Conservation (phyloP, 345 rosid species). For the Eucalyptus rudis region DNA sequence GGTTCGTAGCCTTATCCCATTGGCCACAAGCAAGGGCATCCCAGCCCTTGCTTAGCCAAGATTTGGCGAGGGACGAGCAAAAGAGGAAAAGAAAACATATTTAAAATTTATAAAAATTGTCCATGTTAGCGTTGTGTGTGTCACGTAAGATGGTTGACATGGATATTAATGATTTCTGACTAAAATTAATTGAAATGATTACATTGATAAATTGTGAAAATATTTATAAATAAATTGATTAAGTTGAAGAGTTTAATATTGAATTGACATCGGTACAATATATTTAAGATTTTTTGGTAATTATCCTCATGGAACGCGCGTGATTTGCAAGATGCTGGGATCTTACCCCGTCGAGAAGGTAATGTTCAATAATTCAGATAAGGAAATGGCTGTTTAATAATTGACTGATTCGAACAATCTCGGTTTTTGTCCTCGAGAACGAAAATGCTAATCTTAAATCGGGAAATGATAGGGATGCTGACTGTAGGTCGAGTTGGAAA, state of each 20-base stretch:
- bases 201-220: neutral
- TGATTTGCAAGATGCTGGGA: neutral
- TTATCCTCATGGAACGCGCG: neutral
- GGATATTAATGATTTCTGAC: rapidly evolving
- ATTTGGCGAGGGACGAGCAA: neutral
- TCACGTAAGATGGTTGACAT: rapidly evolving
- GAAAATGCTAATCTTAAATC: neutral
- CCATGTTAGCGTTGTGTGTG: rapidly evolving
- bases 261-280: neutral
- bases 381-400: neutral
- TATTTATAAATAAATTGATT: too few species aligned
- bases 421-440: neutral
- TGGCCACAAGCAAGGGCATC: neutral
- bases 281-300: neutral
- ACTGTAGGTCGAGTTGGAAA: neutral
- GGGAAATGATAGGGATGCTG: neutral
- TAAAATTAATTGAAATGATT: neutral
- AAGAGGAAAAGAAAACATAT: neutral
- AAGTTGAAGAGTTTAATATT: neutral
- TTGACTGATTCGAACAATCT: neutral
- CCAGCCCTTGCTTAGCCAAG: neutral
- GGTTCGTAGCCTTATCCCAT: neutral
- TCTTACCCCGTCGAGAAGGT: neutral
- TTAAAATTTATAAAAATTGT: neutral
- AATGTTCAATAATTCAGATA: neutral